phyloP scores from a whole-genome alignment of 2,329 filamentous ascomycete species.

The Penicillium concentricum region DNA sequence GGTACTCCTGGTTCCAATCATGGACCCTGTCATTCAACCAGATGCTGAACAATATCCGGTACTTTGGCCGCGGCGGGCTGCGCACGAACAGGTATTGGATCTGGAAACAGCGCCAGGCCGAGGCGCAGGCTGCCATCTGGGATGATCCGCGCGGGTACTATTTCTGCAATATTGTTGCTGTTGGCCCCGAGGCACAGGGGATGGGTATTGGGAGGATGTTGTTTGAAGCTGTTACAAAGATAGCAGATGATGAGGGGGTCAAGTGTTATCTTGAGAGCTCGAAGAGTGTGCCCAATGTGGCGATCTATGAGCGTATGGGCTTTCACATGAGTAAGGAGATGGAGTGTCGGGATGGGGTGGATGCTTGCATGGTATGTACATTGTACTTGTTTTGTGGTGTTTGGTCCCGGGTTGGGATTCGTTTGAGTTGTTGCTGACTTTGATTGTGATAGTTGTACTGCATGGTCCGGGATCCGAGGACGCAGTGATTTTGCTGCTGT shows the following conservation, averaged over 20 bases:
- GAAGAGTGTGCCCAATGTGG: slow-evolving; percentile 65
- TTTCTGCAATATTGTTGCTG: slow-evolving; percentile 75
- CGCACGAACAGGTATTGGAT: slow-evolving; percentile 68
- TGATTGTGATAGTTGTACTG: slow-evolving; percentile 25
- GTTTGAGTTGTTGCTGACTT: neutral
- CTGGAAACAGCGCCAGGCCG: slow-evolving; percentile 68
- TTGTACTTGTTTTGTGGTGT: neutral
- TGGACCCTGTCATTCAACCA: slow-evolving; percentile 66
- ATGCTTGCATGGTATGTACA: slow-evolving; percentile 50
- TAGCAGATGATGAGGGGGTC: slow-evolving; percentile 63
- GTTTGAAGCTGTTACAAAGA: slow-evolving; percentile 63
- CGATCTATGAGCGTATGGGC: slow-evolving; percentile 69
- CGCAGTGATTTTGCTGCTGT: slow-evolving; percentile 1
- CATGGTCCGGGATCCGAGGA: slow-evolving; percentile 26
- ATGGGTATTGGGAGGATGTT: slow-evolving; percentile 64
- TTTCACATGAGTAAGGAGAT: slow-evolving; percentile 66
- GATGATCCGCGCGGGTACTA: slow-evolving; percentile 69
- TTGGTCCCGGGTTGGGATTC: neutral
- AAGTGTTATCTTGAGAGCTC: slow-evolving; percentile 71
- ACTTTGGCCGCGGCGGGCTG: slow-evolving; percentile 64
- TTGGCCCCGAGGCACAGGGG: slow-evolving; percentile 65
- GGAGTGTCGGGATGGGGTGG: slow-evolving; percentile 64
- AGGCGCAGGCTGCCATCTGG: slow-evolving; percentile 64
- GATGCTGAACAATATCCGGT: slow-evolving; percentile 63
- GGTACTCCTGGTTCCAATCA: slow-evolving; percentile 61